Conservation (phyloP, 805 yeast species). For the Metschnikowia gelsemii region DNA sequence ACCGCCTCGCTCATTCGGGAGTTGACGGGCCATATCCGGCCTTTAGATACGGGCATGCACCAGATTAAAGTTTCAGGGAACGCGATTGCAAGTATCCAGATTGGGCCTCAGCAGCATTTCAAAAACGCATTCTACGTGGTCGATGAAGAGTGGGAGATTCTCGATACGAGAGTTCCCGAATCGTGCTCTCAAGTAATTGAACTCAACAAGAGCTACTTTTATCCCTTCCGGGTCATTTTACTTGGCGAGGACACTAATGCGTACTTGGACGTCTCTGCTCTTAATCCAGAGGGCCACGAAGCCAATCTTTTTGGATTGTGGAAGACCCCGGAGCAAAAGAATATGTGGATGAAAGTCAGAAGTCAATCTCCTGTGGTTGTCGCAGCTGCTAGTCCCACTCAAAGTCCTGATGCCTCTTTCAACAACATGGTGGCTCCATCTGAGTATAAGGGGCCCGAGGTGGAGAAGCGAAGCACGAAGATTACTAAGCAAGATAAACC, state of each 20-base stretch:
- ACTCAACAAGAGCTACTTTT: constrained; percentile 1
- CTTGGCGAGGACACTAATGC: background rate
- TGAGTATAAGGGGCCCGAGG: no score
- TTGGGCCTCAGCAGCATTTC: background rate
- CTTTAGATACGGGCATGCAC: background rate
- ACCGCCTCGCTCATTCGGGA: background rate
- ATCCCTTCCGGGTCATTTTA: constrained; percentile 2
- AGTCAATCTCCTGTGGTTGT: no score
- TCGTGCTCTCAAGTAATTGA: background rate
- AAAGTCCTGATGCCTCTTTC: no score
- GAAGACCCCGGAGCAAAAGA: background rate
- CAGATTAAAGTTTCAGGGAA: background rate
- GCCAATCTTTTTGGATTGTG: constrained; percentile 1
- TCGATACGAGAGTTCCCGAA: background rate
- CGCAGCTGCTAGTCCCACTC: no score
- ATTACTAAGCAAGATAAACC: no score
- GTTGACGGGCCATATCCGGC: constrained; percentile 1
- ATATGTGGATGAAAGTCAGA: no score
- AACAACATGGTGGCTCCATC: no score
- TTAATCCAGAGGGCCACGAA: background rate
- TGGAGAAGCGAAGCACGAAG: no score
- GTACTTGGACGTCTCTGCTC: background rate
- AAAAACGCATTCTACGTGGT: background rate
- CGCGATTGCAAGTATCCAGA: background rate
- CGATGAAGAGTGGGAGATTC: background rate